Conservation (phyloP, 192 early-diverging fungal genomes). For the Chytriomyces sp. region DNA sequence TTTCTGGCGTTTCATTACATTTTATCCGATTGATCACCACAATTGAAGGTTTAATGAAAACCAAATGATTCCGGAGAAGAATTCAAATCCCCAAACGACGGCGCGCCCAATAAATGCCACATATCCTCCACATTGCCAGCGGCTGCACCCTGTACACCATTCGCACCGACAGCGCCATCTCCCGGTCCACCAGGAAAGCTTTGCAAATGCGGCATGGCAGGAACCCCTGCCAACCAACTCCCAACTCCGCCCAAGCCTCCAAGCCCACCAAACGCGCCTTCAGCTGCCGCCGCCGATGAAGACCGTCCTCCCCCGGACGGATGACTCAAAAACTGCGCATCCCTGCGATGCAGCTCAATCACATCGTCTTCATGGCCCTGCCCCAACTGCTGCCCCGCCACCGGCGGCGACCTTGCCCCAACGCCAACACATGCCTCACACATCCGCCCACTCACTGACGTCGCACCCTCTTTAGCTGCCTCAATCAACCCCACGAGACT, state of each 20-base stretch:
- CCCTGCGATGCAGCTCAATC: neutral
- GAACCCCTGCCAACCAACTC: neutral
- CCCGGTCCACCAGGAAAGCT: neutral
- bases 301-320: no score
- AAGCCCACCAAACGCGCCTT: no score
- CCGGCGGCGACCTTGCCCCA: neutral
- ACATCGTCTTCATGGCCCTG: neutral
- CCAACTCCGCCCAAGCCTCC: neutral
- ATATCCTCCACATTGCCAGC: no score
- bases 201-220: neutral
- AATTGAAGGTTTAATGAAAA: no score
- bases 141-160: neutral
- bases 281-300: no score
- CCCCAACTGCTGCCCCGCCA: neutral
- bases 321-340: neutral
- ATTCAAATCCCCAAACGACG: no score
- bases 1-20: no score
- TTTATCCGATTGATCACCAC: no score
- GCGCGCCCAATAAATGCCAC: no score
- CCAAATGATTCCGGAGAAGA: no score
- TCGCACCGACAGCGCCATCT: neutral
- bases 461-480: neutral
- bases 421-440: neutral
- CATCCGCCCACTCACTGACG: neutral
- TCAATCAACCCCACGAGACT: conserved; percentile 15